These are phyloP conservation scores for Solanum lignicaule DNA, from an alignment of 257 asterid genomes.

Conservation along the genomic window DNA sequence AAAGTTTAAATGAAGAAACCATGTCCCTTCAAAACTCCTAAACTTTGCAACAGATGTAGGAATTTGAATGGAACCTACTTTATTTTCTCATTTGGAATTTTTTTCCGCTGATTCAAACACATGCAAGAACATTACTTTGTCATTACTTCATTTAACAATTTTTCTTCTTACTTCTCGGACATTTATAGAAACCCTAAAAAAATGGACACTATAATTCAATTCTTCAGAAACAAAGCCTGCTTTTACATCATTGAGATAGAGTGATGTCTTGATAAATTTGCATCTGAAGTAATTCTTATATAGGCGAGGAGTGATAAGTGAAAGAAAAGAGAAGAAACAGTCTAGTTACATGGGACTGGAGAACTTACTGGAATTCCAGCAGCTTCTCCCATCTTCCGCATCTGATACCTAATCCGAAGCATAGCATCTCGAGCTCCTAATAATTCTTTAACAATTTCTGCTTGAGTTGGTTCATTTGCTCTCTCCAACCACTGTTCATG, in stretches of 20 bases:
- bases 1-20: neutral
- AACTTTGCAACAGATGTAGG: neutral
- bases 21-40: neutral
- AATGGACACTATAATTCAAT: neutral
- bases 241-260: neutral
- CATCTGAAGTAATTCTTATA: neutral
- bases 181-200: neutral
- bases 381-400: constrained; percentile 92
- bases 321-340: neutral
- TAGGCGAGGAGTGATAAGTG: neutral
- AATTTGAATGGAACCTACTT: neutral
- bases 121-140: neutral
- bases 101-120: neutral
- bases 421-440: constrained; percentile 86
- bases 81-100: neutral
- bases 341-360: constrained; percentile 1
- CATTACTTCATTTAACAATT: neutral
- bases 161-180: neutral
- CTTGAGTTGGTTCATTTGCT: constrained; percentile 36
- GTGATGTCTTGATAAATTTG: neutral
- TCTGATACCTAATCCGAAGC: constrained; percentile 70
- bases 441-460: constrained; percentile 53
- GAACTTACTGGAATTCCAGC: constrained; percentile 83
- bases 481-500: constrained; percentile 52
- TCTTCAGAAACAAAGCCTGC: neutral